Base-by-base conservation (phyloP, 805 yeast species). In the Barnettozyma sucrosica region DNA sequence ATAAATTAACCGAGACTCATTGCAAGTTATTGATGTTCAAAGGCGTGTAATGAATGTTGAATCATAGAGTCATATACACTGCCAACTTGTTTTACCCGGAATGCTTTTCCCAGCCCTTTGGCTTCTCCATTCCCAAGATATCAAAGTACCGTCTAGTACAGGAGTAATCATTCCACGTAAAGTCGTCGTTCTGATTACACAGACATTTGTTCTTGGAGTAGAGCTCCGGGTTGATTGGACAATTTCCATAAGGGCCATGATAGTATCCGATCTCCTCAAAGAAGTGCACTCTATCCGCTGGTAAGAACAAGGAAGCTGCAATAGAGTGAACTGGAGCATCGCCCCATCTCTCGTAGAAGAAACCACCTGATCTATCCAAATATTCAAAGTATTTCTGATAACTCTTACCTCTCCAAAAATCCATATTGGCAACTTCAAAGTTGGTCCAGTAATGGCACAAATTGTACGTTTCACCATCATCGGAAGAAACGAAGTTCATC, bases 321-420 rank as follows among this genome's bases (percentile, higher is more conserved):
- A 88, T 81, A 6, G 95, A 85, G 66, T 88, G 96, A 43, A 88
- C 83, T 32, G 96, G 96, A 0, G 95, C 96, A 66, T 88, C 96
- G 24, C 96, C 96, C 95, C 96, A 88, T 54, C 96, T 74, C 66
- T 88, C 93, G 62, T 85, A 85, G 64, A 79, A 86, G 64, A 86
- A 86, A 1, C 95, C 95, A 48, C 95, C 95, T 3, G 77, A 63
- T 44, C 64, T 51, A 60, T 86, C 95, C 42, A 86, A 68, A 60
- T 69, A 68, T 16, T 83, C 70, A 61, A 85, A 85, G 65, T 76
- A 85, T 11, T 74, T 70, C 39, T 72, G 69, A 66, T 84, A 85
- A 13, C 75, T 70, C 36, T 72, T 65, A 0, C 79, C 69, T 54
- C 89, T 70, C 79, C 82, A 83, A 52, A 85, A 77, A 43, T 81